These are phyloP conservation scores for Pleurotus salmoneostramineus DNA, from an alignment of 768 basidiomycete species.

Conservation along the genomic window DNA sequence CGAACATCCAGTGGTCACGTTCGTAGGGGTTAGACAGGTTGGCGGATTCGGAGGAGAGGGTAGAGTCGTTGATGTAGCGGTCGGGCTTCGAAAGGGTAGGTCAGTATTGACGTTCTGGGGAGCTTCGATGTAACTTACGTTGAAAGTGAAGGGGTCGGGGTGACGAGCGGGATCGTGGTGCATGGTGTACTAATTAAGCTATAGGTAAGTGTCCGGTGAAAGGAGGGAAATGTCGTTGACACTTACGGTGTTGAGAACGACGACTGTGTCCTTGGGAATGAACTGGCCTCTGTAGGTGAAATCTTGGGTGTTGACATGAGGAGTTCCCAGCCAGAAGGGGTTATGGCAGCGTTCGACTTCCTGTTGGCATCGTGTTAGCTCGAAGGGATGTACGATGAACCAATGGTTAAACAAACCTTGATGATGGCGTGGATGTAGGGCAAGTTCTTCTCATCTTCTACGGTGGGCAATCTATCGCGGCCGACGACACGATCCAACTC, in stretches of 20 bases:
- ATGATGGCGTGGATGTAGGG: conserved; percentile 32
- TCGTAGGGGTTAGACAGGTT: conserved; percentile 36
- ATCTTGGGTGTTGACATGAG: conserved; percentile 34
- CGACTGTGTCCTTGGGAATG: conserved; percentile 34
- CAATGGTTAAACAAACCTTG: conserved; percentile 17
- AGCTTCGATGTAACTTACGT: too few species aligned
- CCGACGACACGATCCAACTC: conserved; percentile 28
- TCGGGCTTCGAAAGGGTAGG: conserved; percentile 28
- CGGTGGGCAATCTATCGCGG: conserved; percentile 20
- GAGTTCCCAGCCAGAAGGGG: conserved; percentile 36
- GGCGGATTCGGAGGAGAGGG: conserved; percentile 37
- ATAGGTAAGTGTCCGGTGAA: conserved; percentile 7
- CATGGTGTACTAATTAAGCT: conserved; percentile 23
- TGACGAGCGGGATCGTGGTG: conserved; percentile 32
- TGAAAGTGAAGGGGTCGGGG: conserved; percentile 33
- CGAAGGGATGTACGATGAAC: not conserved
- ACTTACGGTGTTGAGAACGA: conserved; percentile 34
- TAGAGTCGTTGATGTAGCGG: conserved; percentile 35
- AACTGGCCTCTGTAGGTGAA: conserved; percentile 36
- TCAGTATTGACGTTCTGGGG: too few species aligned
- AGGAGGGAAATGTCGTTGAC: not conserved
- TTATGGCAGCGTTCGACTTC: conserved; percentile 32
- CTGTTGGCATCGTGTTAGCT: conserved; percentile 14
- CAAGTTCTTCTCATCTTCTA: conserved; percentile 26
- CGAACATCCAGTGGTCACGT: conserved; percentile 50